Conservation (phyloP, 306 rosid genomes). For the Lagenaria siceraria region DNA sequence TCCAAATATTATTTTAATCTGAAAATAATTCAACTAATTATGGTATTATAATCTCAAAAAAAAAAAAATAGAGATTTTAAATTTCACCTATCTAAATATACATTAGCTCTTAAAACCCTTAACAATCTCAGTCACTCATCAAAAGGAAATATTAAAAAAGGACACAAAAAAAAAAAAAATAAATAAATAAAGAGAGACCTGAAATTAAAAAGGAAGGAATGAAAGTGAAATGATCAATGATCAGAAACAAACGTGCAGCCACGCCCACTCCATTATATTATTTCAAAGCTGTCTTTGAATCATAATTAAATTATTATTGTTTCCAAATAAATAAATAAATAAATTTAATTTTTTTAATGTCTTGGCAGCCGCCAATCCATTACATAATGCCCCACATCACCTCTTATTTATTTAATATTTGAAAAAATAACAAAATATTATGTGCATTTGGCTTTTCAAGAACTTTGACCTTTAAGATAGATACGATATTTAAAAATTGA, state of each 20-base stretch:
- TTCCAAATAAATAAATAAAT: background rate
- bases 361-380: conserved; percentile 1
- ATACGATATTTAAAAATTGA: background rate
- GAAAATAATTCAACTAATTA: too few relatives aligned
- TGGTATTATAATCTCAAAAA: too few relatives aligned
- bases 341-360: background rate
- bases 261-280: background rate
- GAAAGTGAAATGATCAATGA: background rate
- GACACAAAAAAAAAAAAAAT: background rate
- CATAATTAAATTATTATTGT: background rate
- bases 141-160: too few relatives aligned
- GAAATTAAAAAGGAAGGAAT: background rate
- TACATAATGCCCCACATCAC: background rate
- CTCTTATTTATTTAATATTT: too few relatives aligned
- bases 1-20: too few relatives aligned
- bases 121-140: too few relatives aligned
- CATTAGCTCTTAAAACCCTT: too few relatives aligned
- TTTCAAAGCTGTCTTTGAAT: background rate
- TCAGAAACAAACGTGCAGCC: background rate
- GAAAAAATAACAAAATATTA: background rate
- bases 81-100: too few relatives aligned
- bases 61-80: too few relatives aligned
- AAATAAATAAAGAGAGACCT: background rate
- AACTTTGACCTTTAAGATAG: conserved; percentile 1
- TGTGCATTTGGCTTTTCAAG: background rate